These are phyloP conservation scores for Nicotiana tabacum DNA, from an alignment of 257 asterid species.

Conservation along the genomic window DNA sequence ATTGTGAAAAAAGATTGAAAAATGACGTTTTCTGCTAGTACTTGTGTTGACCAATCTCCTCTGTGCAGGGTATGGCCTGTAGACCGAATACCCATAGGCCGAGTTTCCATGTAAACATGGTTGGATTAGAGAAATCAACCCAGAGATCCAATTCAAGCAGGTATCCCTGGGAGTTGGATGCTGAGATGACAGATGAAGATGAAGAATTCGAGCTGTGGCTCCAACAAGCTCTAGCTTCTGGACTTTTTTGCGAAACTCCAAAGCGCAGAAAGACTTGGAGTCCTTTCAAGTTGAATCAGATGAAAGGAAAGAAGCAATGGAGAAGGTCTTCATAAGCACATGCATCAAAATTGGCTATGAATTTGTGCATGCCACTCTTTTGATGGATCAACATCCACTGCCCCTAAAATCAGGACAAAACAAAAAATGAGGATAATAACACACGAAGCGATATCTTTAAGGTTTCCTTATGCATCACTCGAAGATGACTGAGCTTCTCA, in stretches of 20 bases:
- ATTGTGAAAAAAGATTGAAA: neutral
- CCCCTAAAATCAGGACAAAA: conserved; percentile 1
- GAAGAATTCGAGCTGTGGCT: conserved; percentile 97
- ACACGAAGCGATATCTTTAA: neutral
- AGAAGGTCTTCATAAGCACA: conserved; percentile 63
- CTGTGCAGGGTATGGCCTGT: conserved; percentile 83
- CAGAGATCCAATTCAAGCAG: conserved; percentile 82
- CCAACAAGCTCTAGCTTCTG: conserved; percentile 94
- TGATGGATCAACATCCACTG: neutral
- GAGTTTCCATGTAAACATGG: conserved; percentile 99
- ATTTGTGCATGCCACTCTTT: conserved; percentile 1
- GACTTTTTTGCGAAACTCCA: conserved; percentile 80
- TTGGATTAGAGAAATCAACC: conserved; percentile 70
- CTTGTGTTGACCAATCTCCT: neutral
- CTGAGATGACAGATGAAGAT: conserved; percentile 92
- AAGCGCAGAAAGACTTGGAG: conserved; percentile 98
- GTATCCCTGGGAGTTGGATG: conserved; percentile 90
- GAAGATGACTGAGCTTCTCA: neutral
- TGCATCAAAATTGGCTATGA: conserved; percentile 8
- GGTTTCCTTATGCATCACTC: neutral
- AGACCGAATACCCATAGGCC: conserved; percentile 95
- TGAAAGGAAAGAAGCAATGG: conserved; percentile 79
- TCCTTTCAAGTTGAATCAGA: conserved; percentile 88
- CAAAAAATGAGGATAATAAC: neutral
- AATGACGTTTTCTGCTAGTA: neutral